Evolutionary conservation across 1,284 basidiomycete species (phyloP).

Genomic region (Singerocomus rubriflavus): DNA sequence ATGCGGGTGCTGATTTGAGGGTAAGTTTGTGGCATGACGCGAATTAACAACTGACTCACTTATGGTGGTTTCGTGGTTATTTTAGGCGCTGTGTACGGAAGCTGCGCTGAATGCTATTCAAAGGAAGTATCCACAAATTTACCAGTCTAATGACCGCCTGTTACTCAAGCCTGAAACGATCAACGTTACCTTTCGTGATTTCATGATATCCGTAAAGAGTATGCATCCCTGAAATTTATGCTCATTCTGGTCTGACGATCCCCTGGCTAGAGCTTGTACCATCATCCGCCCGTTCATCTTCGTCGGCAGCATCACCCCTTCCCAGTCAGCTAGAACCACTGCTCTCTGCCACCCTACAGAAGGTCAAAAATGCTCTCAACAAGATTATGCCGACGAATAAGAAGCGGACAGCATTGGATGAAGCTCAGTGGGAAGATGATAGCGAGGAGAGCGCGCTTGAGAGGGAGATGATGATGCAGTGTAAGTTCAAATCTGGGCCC

Average conservation of each 20-base stretch:
- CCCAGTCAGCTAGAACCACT: slow-evolving; percentile 86
- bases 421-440: slow-evolving; percentile 85
- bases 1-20: slow-evolving; percentile 95
- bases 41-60: slow-evolving; percentile 3
- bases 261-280: slow-evolving; percentile 75
- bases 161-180: slow-evolving; percentile 87
- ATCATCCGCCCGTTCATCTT: slow-evolving; percentile 88
- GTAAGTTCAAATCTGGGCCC: slow-evolving; percentile 42
- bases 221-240: slow-evolving; percentile 29
- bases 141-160: slow-evolving; percentile 86
- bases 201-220: slow-evolving; percentile 98
- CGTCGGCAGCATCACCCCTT: slow-evolving; percentile 82
- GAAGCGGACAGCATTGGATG: slow-evolving; percentile 81
- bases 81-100: slow-evolving; percentile 90
- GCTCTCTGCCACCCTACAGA: slow-evolving; percentile 66
- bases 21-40: slow-evolving; percentile 44
- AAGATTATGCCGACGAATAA: slow-evolving; percentile 73
- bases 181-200: slow-evolving; percentile 85
- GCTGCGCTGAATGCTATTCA: slow-evolving; percentile 97
- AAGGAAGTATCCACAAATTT: slow-evolving; percentile 95
- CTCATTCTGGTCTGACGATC: slow-evolving; percentile 6
- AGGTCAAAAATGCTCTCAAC: slow-evolving; percentile 67
- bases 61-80: background rate
- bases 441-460: slow-evolving; percentile 73
- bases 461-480: slow-evolving; percentile 82